Conservation (phyloP, 2,329 filamentous ascomycete genomes). For the Didymella sp. region DNA sequence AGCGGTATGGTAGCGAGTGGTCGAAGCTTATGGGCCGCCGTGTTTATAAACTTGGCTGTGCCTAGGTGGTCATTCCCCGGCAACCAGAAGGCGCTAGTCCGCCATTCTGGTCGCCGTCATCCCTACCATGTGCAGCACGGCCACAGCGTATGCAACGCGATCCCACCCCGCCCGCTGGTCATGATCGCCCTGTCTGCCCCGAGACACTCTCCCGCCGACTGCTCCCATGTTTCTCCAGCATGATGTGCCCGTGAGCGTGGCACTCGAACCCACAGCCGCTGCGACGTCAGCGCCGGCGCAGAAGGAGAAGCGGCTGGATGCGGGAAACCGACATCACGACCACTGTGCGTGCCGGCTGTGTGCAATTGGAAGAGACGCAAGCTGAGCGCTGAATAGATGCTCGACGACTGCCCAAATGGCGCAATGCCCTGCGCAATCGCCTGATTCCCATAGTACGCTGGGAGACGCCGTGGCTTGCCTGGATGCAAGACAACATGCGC, state of each 20-base stretch:
- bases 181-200: slow-evolving; percentile 14
- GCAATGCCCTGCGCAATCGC: slow-evolving; percentile 80
- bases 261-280: background rate
- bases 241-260: slow-evolving; percentile 23
- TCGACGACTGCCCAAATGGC: slow-evolving; percentile 83
- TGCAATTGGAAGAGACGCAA: slow-evolving; percentile 12
- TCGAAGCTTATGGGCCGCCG: slow-evolving; percentile 23
- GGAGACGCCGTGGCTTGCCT: slow-evolving; percentile 94
- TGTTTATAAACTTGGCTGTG: slow-evolving; percentile 27
- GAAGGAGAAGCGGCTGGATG: slow-evolving; percentile 59
- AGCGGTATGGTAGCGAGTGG: slow-evolving; percentile 23
- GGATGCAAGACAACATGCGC: slow-evolving; percentile 79
- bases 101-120: background rate
- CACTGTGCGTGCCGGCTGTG: slow-evolving; percentile 51
- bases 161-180: slow-evolving; percentile 15
- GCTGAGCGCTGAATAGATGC: slow-evolving; percentile 67
- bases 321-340: slow-evolving; percentile 80
- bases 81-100: slow-evolving; percentile 15
- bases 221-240: slow-evolving; percentile 38
- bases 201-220: slow-evolving; percentile 14
- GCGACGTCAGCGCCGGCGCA: slow-evolving; percentile 1
- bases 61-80: slow-evolving; percentile 21
- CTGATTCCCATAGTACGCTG: slow-evolving; percentile 87
- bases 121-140: background rate
- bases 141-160: slow-evolving; percentile 1